Conservation (phyloP, 1,284 basidiomycete genomes). For the Microbotryomycetes sp. region DNA sequence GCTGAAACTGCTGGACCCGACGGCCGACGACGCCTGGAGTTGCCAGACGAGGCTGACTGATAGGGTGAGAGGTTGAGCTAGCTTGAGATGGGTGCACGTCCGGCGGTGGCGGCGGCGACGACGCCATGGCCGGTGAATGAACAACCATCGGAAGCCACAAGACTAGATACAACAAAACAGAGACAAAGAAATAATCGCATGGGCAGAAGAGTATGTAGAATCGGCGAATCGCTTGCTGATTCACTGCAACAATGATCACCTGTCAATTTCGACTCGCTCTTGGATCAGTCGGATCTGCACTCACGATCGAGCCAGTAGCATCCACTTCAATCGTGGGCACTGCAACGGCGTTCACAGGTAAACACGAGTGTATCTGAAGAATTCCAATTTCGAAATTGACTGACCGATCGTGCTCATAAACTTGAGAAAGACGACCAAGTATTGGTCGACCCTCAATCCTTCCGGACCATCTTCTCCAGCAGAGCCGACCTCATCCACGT, state of each 20-base stretch:
- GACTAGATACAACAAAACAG: no score
- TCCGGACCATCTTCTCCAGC: slow-evolving; percentile 69
- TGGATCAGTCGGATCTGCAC: no score
- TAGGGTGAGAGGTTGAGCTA: neutral
- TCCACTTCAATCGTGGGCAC: slow-evolving; percentile 76
- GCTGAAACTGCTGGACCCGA: neutral
- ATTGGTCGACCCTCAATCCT: slow-evolving; percentile 89
- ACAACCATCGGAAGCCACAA: no score
- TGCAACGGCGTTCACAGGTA: slow-evolving; percentile 15
- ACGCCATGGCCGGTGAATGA: no score
- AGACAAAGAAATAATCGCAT: no score
- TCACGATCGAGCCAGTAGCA: slow-evolving; percentile 30
- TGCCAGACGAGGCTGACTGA: neutral
- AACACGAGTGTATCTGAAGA: neutral
- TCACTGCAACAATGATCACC: no score
- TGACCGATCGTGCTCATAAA: slow-evolving; percentile 82
- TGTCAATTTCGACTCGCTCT: no score
- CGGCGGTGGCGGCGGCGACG: no score
- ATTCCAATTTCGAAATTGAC: no score
- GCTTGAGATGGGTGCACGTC: no score
- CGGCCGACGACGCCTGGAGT: neutral
- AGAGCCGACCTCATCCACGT: slow-evolving; percentile 47
- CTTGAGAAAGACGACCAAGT: slow-evolving; percentile 63
- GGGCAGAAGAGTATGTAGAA: no score
- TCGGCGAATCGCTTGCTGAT: no score